Evolutionary conservation across 2,329 filamentous ascomycete species (phyloP), one percentile per base, ranked within the genome.

Genomic region (Orbilia brochopaga): DNA sequence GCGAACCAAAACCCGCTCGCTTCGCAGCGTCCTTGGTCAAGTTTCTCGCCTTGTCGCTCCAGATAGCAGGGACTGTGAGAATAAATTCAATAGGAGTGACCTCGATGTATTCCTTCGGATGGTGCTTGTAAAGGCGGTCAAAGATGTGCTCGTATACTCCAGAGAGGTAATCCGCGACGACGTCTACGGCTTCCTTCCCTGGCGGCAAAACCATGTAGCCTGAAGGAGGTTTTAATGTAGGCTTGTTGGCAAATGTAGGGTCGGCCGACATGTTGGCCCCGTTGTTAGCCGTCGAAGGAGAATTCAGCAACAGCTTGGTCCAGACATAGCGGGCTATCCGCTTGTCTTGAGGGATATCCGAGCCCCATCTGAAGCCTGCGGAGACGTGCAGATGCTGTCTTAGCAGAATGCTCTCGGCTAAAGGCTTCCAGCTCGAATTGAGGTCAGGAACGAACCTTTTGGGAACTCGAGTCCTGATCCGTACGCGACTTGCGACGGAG

Each of bases 11-110:
- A n/a, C 76, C 75, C 5, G 76, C 76, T 40, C 74, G 62, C 50
- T 75, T 74, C 17, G 76, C 82, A 15, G 83, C 83, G 55, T 80
- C 78, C 51, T 79, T 78, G 0, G 83, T 86, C 37, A 81, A 81
- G 46, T 83, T 80, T 57, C 84, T 85, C 30, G 84, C 83, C 3
- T 79, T 79, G 50, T 85, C 83, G 40, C 82, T 84, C 85, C 85
- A 87, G 6, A 87, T 84, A 3, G 85, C 84, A 0, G 85, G 85
- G 0, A 86, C 84, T 0, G 85, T 85, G 19, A 86, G 78, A 50
- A 86, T 81, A 63, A 85, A 85, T 60, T 86, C 81, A 72, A 85
- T 80, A 0, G 81, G 79, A 0, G 79, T 84, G 17, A 78, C 80
- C 2, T 78, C 77, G 3, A 84, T 77, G 19, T 83, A 79, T 1